Evolutionary conservation across 2,329 filamentous ascomycete species (phyloP).

Genomic region (Piedraia hortae): DNA sequence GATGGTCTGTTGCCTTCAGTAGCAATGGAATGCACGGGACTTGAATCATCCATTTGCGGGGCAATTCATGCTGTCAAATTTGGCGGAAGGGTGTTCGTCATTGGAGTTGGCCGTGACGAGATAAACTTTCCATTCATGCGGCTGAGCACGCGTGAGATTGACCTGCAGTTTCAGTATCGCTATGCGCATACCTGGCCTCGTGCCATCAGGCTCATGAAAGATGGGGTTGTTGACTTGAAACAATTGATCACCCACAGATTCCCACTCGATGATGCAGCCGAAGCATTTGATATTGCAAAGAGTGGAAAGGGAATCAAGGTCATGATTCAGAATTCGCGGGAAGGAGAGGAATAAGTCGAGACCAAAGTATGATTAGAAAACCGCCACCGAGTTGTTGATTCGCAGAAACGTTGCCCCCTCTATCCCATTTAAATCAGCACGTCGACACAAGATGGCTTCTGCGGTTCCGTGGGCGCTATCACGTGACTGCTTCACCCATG

Average conservation of each 20-base stretch:
- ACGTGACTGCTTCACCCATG: too few relatives aligned
- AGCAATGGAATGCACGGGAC: slow-evolving; percentile 13
- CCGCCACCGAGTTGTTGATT: too few relatives aligned
- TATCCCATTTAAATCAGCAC: too few relatives aligned
- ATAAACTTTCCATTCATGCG: slow-evolving; percentile 16
- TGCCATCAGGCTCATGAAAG: slow-evolving; percentile 15
- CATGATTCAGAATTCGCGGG: too few relatives aligned
- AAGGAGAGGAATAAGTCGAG: too few relatives aligned
- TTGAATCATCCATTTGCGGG: slow-evolving; percentile 10
- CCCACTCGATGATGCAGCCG: slow-evolving; percentile 12
- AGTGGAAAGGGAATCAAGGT: too few relatives aligned
- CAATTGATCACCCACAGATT: slow-evolving; percentile 16
- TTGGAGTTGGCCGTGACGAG: slow-evolving; percentile 13
- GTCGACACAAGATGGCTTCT: too few relatives aligned
- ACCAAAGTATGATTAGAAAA: too few relatives aligned
- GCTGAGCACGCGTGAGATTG: slow-evolving; percentile 13
- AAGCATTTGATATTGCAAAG: slow-evolving; percentile 14
- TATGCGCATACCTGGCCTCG: slow-evolving; percentile 17
- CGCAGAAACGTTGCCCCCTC: too few relatives aligned
- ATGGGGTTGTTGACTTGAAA: slow-evolving; percentile 15
- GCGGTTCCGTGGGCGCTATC: too few relatives aligned
- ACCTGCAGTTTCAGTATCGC: slow-evolving; percentile 15
- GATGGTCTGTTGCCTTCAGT: slow-evolving; percentile 11
- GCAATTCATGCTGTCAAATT: slow-evolving; percentile 12
- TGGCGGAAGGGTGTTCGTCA: slow-evolving; percentile 14